These are phyloP conservation scores for Phytophthora hibernalis DNA, from an alignment of 352 stramenopile genomes.

Conservation along the genomic window DNA sequence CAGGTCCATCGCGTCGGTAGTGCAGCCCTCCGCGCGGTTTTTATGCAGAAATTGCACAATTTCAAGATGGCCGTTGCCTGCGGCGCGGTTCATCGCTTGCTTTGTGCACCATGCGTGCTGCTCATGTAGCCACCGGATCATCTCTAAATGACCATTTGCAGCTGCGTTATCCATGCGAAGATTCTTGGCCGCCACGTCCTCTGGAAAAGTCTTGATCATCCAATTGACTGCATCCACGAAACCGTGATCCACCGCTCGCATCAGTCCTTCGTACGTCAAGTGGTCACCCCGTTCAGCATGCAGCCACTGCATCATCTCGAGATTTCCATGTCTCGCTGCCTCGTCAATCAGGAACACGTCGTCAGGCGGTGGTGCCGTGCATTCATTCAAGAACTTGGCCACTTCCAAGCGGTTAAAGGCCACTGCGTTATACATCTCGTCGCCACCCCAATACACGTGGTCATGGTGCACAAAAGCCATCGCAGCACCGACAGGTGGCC, in stretches of 20 bases:
- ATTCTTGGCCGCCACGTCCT: slow-evolving; percentile 18
- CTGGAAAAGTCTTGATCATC: slow-evolving; percentile 28
- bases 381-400: slow-evolving; percentile 28
- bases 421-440: slow-evolving; percentile 39
- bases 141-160: slow-evolving; percentile 36
- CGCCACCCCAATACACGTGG: slow-evolving; percentile 39
- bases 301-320: slow-evolving; percentile 43
- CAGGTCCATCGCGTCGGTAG: slow-evolving; percentile 22
- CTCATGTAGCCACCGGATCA: slow-evolving; percentile 36
- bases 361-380: slow-evolving; percentile 23
- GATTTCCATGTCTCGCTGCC: slow-evolving; percentile 33
- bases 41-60: slow-evolving; percentile 31
- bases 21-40: slow-evolving; percentile 23
- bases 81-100: slow-evolving; percentile 25
- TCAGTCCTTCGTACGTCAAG: slow-evolving; percentile 33
- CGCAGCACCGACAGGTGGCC: slow-evolving; percentile 34
- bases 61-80: slow-evolving; percentile 25
- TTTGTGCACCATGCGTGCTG: slow-evolving; percentile 23
- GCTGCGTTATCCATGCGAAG: slow-evolving; percentile 36
- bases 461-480: slow-evolving; percentile 44
- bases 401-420: slow-evolving; percentile 31
- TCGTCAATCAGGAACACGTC: slow-evolving; percentile 39
- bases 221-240: slow-evolving; percentile 33
- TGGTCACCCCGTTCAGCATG: slow-evolving; percentile 25
- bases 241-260: slow-evolving; percentile 32